These are phyloP conservation scores for Bipolaris cookei DNA, from an alignment of 2,329 filamentous ascomycete genomes.

Conservation along the genomic window DNA sequence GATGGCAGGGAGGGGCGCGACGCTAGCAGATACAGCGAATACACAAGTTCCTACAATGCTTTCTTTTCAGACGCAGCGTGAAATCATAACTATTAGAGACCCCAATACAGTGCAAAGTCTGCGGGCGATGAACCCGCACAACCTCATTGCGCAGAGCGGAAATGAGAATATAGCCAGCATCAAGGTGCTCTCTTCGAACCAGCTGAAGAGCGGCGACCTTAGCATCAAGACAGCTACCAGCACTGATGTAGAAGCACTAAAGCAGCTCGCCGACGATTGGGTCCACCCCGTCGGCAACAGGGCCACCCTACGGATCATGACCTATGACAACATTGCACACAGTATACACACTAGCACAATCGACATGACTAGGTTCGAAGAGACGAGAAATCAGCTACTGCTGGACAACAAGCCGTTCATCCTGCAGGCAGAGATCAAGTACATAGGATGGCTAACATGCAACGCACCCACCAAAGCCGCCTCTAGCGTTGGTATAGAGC, in stretches of 20 bases:
- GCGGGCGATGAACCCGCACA: conserved; percentile 20
- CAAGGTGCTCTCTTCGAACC: conserved; percentile 25
- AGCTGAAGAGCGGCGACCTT: conserved; percentile 29
- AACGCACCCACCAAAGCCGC: no score
- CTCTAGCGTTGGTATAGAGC: no score
- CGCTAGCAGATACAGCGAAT: conserved; percentile 24
- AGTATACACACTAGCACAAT: conserved; percentile 24
- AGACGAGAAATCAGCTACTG: conserved; percentile 22
- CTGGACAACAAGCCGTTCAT: no score
- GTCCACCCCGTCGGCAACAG: conserved; percentile 19
- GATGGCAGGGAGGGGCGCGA: conserved; percentile 8
- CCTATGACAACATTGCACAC: conserved; percentile 20
- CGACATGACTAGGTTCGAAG: conserved; percentile 22
- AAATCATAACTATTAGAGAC: conserved; percentile 29
- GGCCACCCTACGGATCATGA: conserved; percentile 4
- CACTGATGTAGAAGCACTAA: conserved; percentile 21
- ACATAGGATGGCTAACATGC: no score
- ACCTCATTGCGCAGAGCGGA: conserved; percentile 23
- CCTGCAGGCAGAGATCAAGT: no score
- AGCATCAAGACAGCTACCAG: conserved; percentile 25
- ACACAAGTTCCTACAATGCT: conserved; percentile 19
- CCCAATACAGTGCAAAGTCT: conserved; percentile 21
- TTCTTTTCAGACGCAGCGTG: conserved; percentile 19
- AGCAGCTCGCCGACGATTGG: conserved; percentile 22
- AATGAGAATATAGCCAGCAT: conserved; percentile 25